Conservation (phyloP, 306 rosid genomes). For the Cucumis cinereus region DNA sequence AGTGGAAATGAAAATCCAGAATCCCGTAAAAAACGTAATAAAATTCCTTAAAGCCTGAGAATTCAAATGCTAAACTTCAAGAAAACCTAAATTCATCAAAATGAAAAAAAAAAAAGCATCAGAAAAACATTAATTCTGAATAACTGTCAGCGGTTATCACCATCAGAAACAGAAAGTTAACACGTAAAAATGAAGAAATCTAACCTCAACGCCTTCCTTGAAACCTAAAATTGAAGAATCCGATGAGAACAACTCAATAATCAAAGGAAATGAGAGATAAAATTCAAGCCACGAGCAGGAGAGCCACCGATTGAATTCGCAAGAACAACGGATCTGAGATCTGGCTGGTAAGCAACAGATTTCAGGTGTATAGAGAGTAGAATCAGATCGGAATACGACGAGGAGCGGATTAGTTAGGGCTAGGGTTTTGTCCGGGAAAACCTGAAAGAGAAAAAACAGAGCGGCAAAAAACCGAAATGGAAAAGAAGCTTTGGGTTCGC, state of each 20-base stretch:
- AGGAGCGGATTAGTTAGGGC: conserved; percentile 15
- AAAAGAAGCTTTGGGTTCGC: conserved; percentile 40
- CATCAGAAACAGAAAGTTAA: neutral
- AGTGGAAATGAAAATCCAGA: neutral
- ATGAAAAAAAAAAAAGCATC: neutral
- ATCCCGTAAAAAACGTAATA: neutral
- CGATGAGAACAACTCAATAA: neutral
- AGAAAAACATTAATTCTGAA: neutral
- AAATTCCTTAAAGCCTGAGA: neutral
- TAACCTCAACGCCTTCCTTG: conserved; percentile 13
- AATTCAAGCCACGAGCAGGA: neutral
- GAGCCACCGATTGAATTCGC: conserved; percentile 14
- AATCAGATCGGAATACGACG: conserved; percentile 3
- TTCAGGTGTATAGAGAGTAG: conserved; percentile 7
- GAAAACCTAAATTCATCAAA: neutral
- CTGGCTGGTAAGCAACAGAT: conserved; percentile 5
- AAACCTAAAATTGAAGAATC: neutral
- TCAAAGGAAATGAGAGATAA: neutral
- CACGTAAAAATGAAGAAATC: conserved; percentile 1
- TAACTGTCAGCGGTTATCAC: conserved; percentile 8
- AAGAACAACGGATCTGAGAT: conserved; percentile 42
- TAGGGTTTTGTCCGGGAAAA: conserved; percentile 57
- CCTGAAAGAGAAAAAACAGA: conserved; percentile 6
- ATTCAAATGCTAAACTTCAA: neutral
- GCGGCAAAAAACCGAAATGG: conserved; percentile 57